phyloP scores from a whole-genome alignment of 2,329 filamentous ascomycete species.

The Alternaria longipes region DNA sequence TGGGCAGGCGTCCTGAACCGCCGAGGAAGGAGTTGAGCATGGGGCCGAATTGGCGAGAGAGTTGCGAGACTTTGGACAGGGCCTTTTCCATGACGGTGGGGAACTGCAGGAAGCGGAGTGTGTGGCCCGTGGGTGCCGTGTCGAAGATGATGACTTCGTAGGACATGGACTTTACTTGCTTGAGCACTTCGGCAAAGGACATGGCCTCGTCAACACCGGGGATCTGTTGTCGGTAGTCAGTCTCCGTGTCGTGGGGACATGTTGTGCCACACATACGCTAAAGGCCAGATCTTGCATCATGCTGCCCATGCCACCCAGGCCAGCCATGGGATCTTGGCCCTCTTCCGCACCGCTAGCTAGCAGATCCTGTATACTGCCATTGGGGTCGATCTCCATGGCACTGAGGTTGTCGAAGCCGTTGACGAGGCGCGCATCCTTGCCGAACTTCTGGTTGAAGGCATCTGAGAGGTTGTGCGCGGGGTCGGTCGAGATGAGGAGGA shows the following conservation, averaged over 20 bases:
- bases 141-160: slow-evolving; percentile 99
- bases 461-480: slow-evolving; percentile 98
- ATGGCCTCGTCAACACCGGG: slow-evolving; percentile 99
- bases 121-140: slow-evolving; percentile 97
- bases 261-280: slow-evolving; percentile 68
- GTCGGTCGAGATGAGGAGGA: slow-evolving; percentile 97
- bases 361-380: slow-evolving; percentile 95
- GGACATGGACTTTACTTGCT: slow-evolving; percentile 98
- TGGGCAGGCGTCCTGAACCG: slow-evolving; percentile 77
- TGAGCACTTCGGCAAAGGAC: slow-evolving; percentile 98
- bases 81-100: slow-evolving; percentile 98
- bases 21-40: slow-evolving; percentile 95
- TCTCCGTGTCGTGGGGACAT: background rate
- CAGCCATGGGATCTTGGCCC: slow-evolving; percentile 74
- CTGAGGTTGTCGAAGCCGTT: slow-evolving; percentile 93
- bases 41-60: slow-evolving; percentile 93
- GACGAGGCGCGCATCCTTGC: slow-evolving; percentile 93
- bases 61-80: slow-evolving; percentile 93
- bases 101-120: slow-evolving; percentile 97
- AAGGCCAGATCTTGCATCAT: slow-evolving; percentile 99
- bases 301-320: slow-evolving; percentile 75
- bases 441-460: slow-evolving; percentile 98
- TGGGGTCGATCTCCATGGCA: slow-evolving; percentile 99
- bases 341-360: slow-evolving; percentile 80
- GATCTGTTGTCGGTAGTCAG: slow-evolving; percentile 66